Evolutionary conservation across 2,329 filamentous ascomycete species (phyloP).

Genomic region (Leptographium procerum): DNA sequence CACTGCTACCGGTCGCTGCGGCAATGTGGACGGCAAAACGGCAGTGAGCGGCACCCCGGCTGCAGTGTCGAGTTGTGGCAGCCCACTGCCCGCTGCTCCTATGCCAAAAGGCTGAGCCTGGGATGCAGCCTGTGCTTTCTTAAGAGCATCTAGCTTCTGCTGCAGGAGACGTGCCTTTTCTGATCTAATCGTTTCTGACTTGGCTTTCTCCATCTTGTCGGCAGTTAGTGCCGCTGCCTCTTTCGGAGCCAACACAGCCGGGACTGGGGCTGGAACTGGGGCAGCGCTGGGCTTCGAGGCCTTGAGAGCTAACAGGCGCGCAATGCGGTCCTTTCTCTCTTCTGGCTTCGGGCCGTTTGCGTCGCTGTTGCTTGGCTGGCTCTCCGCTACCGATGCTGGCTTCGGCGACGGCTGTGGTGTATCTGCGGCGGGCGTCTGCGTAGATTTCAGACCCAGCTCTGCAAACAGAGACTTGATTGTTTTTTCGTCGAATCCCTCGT

Average conservation of each 20-base stretch:
- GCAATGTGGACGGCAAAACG: not conserved
- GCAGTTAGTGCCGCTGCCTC: slow-evolving; percentile 6
- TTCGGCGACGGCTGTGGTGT: not conserved
- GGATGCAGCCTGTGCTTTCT: slow-evolving; percentile 27
- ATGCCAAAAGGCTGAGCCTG: not conserved
- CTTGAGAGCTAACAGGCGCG: slow-evolving; percentile 56
- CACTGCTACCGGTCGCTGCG: not conserved
- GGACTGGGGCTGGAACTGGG: not conserved
- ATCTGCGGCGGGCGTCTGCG: slow-evolving; percentile 8
- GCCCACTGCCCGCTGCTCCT: not conserved
- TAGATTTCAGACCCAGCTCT: slow-evolving; percentile 50
- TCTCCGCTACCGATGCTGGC: not conserved
- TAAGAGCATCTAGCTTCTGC: slow-evolving; percentile 67
- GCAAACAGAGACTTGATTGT: slow-evolving; percentile 55
- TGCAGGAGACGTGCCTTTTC: slow-evolving; percentile 45
- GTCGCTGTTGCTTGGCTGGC: not conserved
- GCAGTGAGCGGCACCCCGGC: not conserved
- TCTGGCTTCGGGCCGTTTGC: slow-evolving; percentile 21
- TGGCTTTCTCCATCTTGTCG: not conserved
- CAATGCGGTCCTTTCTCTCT: slow-evolving; percentile 66
- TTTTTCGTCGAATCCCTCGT: slow-evolving; percentile 57
- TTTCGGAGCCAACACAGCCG: slow-evolving; percentile 29
- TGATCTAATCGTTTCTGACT: slow-evolving; percentile 23
- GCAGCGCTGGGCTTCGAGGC: slow-evolving; percentile 18
- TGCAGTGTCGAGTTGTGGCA: not conserved